Base-by-base conservation (phyloP, 2,329 filamentous ascomycete genomes). In the Karstenula rhodostoma region DNA sequence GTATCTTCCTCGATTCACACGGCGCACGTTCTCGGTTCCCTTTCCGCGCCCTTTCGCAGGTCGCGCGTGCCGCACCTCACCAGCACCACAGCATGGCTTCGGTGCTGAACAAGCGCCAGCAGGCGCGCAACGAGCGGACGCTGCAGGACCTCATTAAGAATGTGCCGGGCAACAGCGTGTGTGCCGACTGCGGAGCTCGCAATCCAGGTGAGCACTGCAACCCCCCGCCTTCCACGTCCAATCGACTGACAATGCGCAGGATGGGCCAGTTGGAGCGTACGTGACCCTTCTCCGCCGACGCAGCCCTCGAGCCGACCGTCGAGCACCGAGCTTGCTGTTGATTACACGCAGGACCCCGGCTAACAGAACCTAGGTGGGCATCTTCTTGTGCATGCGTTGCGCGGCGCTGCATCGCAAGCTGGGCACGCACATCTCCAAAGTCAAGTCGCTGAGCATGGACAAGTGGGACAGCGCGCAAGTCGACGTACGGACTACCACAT, bases 371-470 rank as follows among this genome's bases (percentile, higher is more conserved):
- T 74, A 97, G 92, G 83, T 99, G 80, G 95, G 95, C 61, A 88
- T 98, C 66, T 99, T 99, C 77, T 84, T 99, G 53, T 99, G 95
- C 81, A 96, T 99, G 91, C 92, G 95, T 77, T 99, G 95, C 84
- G 95, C 94, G 56, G 87, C 93, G 57, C 87, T 98, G 73, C 95
- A 99, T 82, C 92, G 95, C 74, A 98, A 98, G 81, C 84, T 99
- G 73, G 95, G 95, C 63, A 98, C 95, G 43, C 95, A 99, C 79
- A 93, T 99, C 65, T 97, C 94, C 67, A 99, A 99, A 79, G 93
- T 99, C 83, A 99, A 99, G 80, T 98, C 94, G 40, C 80, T 99
- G 81, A 98, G 91, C 78, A 98, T 99, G 94, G 95, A 99, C 80
- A 95, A 90, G 68, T 99, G 95, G 95, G 89, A 91, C 51, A 90